Evolutionary conservation across 768 basidiomycete species (phyloP), one percentile per base, ranked within the genome.

Genomic region (Lactarius akahatsu): DNA sequence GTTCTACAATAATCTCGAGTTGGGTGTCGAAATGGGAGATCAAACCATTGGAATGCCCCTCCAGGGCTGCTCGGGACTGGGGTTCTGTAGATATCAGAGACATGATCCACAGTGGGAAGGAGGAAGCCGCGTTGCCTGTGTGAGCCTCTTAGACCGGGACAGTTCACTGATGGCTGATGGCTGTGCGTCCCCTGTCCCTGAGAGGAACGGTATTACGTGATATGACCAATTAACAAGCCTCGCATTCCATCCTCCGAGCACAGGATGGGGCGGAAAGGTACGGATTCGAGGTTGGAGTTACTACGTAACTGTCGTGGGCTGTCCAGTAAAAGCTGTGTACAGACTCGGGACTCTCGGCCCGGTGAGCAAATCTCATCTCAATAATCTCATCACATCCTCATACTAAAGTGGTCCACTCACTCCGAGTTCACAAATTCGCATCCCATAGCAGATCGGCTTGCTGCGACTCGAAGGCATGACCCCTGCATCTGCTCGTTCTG

Each of bases 21-120:
- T 93, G 86, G 50, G 81, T 73, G 61, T 94, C 92, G 71, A 92
- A 93, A 61, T 88, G 78, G 1, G 86, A 83, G 38, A 91, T 76
- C 5, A 90, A 90, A 2, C 87, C 56, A 16, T 32, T 57, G 30
- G 63, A 64, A 34, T 61, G 68, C 36, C 28, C 54, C 15, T 70
- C 69, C 11, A 65, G 59, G 13, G 67, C 62, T 38, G 62, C 23
- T 59, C 64, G 60, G 34, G 26, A 45, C 43, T 63, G 66, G 26
- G 62, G 66, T 59, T 67, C 66, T 11, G 66, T 45, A 34, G 66
- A 63, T 57, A 59, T 67, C 32, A 26, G 61, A 34, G 47, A 47
- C 47, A 47, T 47, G 10, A n/a, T 47, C 47, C 6, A 4, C 10
- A 23, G 47, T 11, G 47, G 47, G 4, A 9, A 7, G 47, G 23